Base-by-base conservation (phyloP, 805 yeast genomes). In the Candida dajiaensis region DNA sequence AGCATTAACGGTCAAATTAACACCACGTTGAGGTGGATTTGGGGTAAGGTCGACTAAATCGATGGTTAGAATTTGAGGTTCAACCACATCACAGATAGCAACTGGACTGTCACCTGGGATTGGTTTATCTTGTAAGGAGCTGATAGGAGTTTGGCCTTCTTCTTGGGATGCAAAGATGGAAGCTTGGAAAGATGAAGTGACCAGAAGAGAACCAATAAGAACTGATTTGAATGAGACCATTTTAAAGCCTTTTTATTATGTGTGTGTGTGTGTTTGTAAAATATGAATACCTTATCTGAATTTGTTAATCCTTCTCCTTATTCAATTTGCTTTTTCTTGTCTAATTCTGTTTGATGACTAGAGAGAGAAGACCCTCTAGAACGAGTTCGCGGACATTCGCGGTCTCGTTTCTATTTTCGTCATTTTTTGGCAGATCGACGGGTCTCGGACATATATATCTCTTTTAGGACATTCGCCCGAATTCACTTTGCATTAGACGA, bases 31-130 rank as follows among this genome's bases (percentile, higher is more conserved):
- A 3, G 99, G 99, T 4, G 97, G 98, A 58, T 87, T 88, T 42
- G 99, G 99, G 33, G 71, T 62, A 49, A 94, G 66, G 39, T 68
- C 71, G 16, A 94, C 80, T 15, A 68, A 60, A 19, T 76, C 72
- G 51, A 94, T 75, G 25, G 71, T 72, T 53, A 94, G 71, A 20
- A 85, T 55, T 62, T 92, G 97, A 1, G 73, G 59, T 38, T 73
- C 75, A 15, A 70, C 65, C 18, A 77, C 68, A 57, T 89, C 96
- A 65, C 99, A 92, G 46, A 79, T 74, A 47, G 74, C 69, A 29
- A 94, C 73, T 16, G 98, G 98, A 1, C 97, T 85, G 52, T 80
- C 88, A 6, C 99, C 99, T 1, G 96, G 95, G 36, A 92, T 80
- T 7, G 95, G 95, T 56, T 76, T 77, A 31, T 77, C 55, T 16